Conservation (phyloP, 1,284 basidiomycete genomes). For the Puccinia hordei region DNA sequence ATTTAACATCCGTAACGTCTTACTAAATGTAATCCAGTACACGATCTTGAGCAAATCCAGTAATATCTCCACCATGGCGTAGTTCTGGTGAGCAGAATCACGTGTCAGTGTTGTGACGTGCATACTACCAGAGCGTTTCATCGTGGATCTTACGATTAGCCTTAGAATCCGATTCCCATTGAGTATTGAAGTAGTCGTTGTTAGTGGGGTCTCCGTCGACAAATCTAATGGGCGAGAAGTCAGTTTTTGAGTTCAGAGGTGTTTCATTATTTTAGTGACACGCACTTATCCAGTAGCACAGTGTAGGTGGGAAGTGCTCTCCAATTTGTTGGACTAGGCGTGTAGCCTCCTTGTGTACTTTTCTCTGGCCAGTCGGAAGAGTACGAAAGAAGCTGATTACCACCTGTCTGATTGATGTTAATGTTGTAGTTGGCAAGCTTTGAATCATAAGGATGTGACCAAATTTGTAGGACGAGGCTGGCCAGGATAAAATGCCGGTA, state of each 20-base stretch:
- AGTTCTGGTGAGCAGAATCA: constrained; percentile 63
- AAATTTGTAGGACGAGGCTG: constrained; percentile 1
- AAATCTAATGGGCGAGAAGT: constrained; percentile 5
- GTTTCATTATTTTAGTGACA: constrained; percentile 55
- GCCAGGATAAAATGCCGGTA: constrained; percentile 22
- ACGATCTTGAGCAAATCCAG: constrained; percentile 68
- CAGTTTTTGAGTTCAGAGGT: neutral
- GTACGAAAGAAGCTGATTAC: constrained; percentile 70
- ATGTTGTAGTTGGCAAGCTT: constrained; percentile 78
- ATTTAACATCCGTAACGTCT: neutral
- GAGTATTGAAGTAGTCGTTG: constrained; percentile 79
- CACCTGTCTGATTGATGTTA: constrained; percentile 76
- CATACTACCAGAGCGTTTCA: neutral
- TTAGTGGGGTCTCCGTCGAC: constrained; percentile 77
- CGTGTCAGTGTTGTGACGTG: neutral
- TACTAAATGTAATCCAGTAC: constrained; percentile 75
- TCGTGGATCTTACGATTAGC: constrained; percentile 35
- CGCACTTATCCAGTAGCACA: constrained; percentile 84
- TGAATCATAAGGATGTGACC: constrained; percentile 65
- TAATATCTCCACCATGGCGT: constrained; percentile 80
- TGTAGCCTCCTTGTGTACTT: constrained; percentile 69
- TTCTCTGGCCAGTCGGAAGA: constrained; percentile 63
- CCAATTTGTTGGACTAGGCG: constrained; percentile 81
- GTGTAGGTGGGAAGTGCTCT: constrained; percentile 79
- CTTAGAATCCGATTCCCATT: constrained; percentile 74